Evolutionary conservation across 495 filamentous ascomycete species (phyloP), one percentile per base, ranked within the genome.

Genomic region (Tuber indicum): DNA sequence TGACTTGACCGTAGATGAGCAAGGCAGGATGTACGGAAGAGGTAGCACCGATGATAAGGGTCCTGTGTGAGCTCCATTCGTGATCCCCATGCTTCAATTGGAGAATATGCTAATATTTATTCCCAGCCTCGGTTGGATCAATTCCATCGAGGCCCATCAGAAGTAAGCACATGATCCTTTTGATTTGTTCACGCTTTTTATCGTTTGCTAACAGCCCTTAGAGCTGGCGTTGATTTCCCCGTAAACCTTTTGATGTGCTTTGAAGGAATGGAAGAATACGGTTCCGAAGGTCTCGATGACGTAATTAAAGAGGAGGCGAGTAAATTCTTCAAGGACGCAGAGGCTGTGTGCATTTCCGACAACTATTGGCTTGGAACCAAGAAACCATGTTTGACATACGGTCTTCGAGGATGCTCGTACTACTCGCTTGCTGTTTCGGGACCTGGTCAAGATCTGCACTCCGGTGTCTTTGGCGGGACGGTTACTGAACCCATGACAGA

Each of bases 291-390:
- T 58, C 88, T 99, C 62, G 95, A 99, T 78, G 95, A 97, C 69
- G 92, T 98, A 78, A 97, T 99, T 85, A 87, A 91, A 77, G 90
- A 88, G 26, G 96, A 99, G 86, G 91, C 89, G 79, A 93, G 94
- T 86, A 90, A 91, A 74, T 98, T 89, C 87, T 99, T 99, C 86
- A 92, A 92, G 79, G 95, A 97, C 79, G 90, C 93, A 8, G 96
- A 99, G 77, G 96, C 94, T 8, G 94, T 97, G 32, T 98, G 96
- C 87, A 99, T 99, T 82, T 96, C 93, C 72, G 96, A 99, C 85
- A 99, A 99, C 88, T 99, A 99, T 90, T 99, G 96, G 96, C 91
- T 99, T 23, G 96, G 96, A 47, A 97, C 96, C 10, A 93, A 98
- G 88, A 97, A 97, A 86, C 96, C 96, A 3, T 99, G 96, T 81